phyloP scores from a whole-genome alignment of 768 basidiomycete genomes.

The Lenzites betulinus region DNA sequence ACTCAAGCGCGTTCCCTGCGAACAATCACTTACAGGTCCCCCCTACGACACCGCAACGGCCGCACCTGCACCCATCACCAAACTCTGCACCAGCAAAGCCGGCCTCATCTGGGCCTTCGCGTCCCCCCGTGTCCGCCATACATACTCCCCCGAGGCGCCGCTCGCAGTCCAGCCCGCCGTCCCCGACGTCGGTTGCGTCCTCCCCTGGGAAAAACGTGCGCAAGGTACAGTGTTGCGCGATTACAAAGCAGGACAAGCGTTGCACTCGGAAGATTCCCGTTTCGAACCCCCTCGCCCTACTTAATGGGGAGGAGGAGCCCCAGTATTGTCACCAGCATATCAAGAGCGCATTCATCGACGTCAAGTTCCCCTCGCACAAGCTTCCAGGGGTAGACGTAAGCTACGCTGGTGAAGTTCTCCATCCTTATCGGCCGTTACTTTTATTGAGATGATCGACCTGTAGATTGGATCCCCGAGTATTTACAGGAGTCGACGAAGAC shows the following conservation, averaged over 20 bases:
- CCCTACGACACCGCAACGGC: slow-evolving; percentile 13
- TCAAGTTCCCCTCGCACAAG: slow-evolving; percentile 17
- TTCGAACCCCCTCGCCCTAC: slow-evolving; percentile 32
- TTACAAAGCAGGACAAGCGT: slow-evolving; percentile 62
- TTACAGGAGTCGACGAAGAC: slow-evolving; percentile 61
- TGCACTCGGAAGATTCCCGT: slow-evolving; percentile 61
- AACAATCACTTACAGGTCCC: neutral
- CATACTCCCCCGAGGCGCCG: slow-evolving; percentile 16
- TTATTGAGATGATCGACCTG: neutral
- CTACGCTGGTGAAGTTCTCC: slow-evolving; percentile 10
- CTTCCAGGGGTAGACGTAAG: slow-evolving; percentile 8
- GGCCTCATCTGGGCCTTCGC: slow-evolving; percentile 1
- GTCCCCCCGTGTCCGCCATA: neutral
- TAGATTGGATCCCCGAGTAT: slow-evolving; percentile 74
- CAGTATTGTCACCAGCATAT: slow-evolving; percentile 69
- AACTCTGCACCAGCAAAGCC: slow-evolving; percentile 20
- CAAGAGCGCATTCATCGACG: slow-evolving; percentile 46
- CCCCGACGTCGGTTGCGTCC: slow-evolving; percentile 17
- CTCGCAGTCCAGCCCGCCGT: slow-evolving; percentile 25
- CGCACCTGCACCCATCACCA: slow-evolving; percentile 15
- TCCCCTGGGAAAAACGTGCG: slow-evolving; percentile 11
- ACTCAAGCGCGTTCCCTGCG: slow-evolving; percentile 16
- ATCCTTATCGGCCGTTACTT: neutral
- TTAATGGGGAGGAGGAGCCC: slow-evolving; percentile 39
- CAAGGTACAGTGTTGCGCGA: slow-evolving; percentile 57